Evolutionary conservation across 148 eudicot species (phyloP), one percentile per base, ranked within the genome.

Genomic region (Nepenthes mirabilis): DNA sequence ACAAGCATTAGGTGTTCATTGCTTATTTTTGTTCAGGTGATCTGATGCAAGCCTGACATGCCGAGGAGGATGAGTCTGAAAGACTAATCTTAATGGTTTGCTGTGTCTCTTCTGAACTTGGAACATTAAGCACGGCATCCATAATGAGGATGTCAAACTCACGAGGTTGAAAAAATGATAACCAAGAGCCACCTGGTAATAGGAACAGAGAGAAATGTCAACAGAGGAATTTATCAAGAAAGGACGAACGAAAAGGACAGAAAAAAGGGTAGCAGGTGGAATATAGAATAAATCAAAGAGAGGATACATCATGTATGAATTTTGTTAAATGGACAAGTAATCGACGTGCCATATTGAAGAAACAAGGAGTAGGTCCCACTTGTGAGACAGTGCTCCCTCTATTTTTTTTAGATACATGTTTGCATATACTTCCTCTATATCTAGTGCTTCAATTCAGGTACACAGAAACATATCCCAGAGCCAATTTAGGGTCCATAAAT

Each of bases 91-190:
- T 81, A 40, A 83, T 66, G 6, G 88, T 85, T 67, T 68, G 76
- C 43, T 81, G 71, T 43, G 79, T 63, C 74, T 82, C 84, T 23
- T 91, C 90, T 51, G 85, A 82, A 45, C 70, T 77, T 8, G 96
- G 97, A 57, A 85, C 76, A 37, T 91, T 84, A 43, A 91, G 79
- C 57, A 91, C 79, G 36, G 97, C 96, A 57, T 91, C 96, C 94
- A 91, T 73, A 32, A 91, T 68, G 57, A 91, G 80, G 69, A 91
- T 85, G 62, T 91, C 90, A 70, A 85, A 88, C 52, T 83, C 83
- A 12, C 85, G 87, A 1, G 87, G 70, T 13, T 79, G 74, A 11
- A 91, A 66, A 57, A 81, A 79, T 70, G 94, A 71, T 54, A 77
- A 57, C 96, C 73, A 72, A 6, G 67, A 64, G 33, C 72, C 74